Evolutionary conservation across 495 filamentous ascomycete genomes (phyloP), one percentile per base, ranked within the genome.

Genomic region (Talaromyces liani): DNA sequence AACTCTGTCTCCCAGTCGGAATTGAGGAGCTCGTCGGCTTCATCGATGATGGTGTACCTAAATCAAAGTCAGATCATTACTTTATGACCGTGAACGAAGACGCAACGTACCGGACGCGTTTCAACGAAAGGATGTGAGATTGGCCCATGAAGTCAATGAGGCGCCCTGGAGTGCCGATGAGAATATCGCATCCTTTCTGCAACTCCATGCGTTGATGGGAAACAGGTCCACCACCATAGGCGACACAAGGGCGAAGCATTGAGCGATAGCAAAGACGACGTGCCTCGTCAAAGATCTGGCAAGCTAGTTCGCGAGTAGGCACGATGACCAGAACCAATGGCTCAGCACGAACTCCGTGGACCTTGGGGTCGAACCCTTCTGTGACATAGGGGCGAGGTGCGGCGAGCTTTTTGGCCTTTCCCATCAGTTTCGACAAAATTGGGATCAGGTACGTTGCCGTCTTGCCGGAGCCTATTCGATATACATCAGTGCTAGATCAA

Each of bases 231-330:
- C 94, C 94, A 57, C 94, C 94, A 69, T 98, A 98, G 25, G 88
- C 78, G 33, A 95, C 92, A 67, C 91, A 95, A 27, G 94, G 94
- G 53, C 93, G 91, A 56, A 98, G 82, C 91, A 94, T 96, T 16
- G 91, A 91, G 12, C 94, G 86, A 68, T 98, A 98, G 70, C 91
- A 95, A 47, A 97, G 84, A 64, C 91, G 90, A 63, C 94, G 87
- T 14, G 90, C 87, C 69, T 97, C 93, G 64, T 95, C 90, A 74
- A 96, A 98, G 66, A 97, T 95, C 73, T 98, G 94, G 5, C 88
- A 89, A 0, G 91, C 89, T 10, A 98, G 77, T 82, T 98, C 94
- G 56, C 94, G 89, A 64, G 85, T 91, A 8, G 94, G 94, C 41
- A 82, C 87, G n/a, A 98, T 81, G 55, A 98, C 80, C 14, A 97